Evolutionary conservation across 805 yeast species (phyloP).

Genomic region (Suhomyces sp.): DNA sequence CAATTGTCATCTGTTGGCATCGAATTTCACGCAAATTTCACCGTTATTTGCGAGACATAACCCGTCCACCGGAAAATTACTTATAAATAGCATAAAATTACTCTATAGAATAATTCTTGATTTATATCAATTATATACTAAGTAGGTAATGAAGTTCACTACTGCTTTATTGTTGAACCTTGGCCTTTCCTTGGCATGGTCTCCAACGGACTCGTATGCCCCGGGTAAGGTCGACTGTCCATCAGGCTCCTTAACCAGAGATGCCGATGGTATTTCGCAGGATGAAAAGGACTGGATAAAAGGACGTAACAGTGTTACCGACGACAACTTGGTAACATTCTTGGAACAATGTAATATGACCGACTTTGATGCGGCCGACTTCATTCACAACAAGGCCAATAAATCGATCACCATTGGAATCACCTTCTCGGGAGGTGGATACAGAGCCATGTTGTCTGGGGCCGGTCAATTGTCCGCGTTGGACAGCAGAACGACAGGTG

Average conservation of each 20-base stretch:
- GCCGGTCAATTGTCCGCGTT: constrained; percentile 43
- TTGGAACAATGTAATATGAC: constrained; percentile 44
- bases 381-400: constrained; percentile 33
- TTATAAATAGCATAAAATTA: neutral
- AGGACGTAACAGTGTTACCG: constrained; percentile 45
- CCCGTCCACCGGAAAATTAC: neutral
- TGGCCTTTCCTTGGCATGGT: constrained; percentile 9
- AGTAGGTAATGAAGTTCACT: neutral
- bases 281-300: constrained; percentile 54
- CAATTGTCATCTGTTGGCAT: neutral
- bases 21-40: neutral
- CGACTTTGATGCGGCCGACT: constrained; percentile 47
- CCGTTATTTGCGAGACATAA: neutral
- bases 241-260: constrained; percentile 34
- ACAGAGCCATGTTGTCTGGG: constrained; percentile 73
- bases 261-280: constrained; percentile 45
- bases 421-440: constrained; percentile 83
- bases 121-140: neutral
- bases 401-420: constrained; percentile 48
- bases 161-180: neutral
- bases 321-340: constrained; percentile 44
- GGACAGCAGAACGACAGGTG: constrained; percentile 32
- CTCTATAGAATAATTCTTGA: neutral
- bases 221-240: constrained; percentile 63
- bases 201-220: constrained; percentile 50